These are phyloP conservation scores for Penicillium verhagenii DNA, from an alignment of 495 filamentous ascomycete genomes.

Conservation along the genomic window DNA sequence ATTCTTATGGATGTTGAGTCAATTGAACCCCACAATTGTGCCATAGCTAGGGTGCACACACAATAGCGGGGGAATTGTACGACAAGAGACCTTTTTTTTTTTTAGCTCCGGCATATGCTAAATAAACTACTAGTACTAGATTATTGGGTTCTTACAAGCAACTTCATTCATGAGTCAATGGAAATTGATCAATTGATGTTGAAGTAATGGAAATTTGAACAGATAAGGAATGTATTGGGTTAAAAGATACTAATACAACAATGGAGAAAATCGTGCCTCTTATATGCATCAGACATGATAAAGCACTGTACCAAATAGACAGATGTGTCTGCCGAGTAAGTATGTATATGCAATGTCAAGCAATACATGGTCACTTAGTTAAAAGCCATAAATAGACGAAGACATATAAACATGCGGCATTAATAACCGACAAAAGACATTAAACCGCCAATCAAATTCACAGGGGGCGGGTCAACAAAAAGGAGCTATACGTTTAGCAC, in stretches of 20 bases:
- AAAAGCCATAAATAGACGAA: conserved; percentile 10
- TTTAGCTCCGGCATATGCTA: too few species aligned
- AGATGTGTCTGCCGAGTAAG: background rate
- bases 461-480: background rate
- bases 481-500: background rate
- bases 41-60: too few species aligned
- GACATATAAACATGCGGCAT: conserved; percentile 6
- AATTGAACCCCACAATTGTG: too few species aligned
- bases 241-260: conserved; percentile 10
- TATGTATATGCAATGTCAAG: background rate
- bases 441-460: background rate
- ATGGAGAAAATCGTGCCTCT: background rate
- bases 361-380: background rate
- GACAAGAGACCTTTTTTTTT: too few species aligned
- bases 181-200: background rate
- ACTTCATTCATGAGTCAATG: too few species aligned
- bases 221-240: conserved; percentile 4
- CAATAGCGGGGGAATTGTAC: too few species aligned
- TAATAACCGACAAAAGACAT: conserved; percentile 9
- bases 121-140: too few species aligned
- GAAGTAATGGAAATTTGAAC: background rate
- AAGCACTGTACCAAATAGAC: background rate
- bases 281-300: background rate
- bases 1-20: too few species aligned
- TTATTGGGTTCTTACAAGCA: too few species aligned